Evolutionary conservation across 306 rosid species (phyloP).

Genomic region (Oemleria cerasiformis): DNA sequence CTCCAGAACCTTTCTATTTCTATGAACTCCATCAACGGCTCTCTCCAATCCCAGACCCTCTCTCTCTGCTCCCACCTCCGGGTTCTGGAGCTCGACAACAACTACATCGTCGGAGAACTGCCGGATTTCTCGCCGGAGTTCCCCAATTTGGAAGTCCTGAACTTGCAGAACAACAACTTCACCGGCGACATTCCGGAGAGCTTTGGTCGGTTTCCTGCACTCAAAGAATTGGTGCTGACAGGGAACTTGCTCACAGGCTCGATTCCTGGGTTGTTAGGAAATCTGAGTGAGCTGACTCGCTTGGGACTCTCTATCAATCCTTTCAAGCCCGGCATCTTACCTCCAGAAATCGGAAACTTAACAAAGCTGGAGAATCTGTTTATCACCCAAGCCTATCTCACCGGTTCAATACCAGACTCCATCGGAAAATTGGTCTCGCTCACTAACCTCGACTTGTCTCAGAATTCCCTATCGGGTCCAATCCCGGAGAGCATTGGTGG

Average conservation of each 20-base stretch:
- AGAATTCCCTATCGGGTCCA: conserved; percentile 49
- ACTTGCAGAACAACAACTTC: conserved; percentile 63
- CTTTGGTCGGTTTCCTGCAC: conserved; percentile 38
- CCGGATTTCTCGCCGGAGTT: conserved; percentile 55
- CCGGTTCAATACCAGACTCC: conserved; percentile 59
- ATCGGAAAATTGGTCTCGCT: conserved; percentile 56
- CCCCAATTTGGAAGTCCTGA: conserved; percentile 32
- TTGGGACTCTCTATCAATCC: conserved; percentile 46
- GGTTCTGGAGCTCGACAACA: conserved; percentile 45
- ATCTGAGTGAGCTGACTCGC: conserved; percentile 48
- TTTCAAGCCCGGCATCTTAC: conserved; percentile 39
- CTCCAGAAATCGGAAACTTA: conserved; percentile 66
- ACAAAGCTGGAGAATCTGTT: conserved; percentile 42
- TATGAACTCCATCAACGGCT: conserved; percentile 32
- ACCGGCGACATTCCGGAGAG: conserved; percentile 65
- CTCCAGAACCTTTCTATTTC: conserved; percentile 52
- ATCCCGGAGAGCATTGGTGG: conserved; percentile 56
- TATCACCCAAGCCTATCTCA: conserved; percentile 29
- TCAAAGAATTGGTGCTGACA: conserved; percentile 34
- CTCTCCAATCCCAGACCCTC: conserved; percentile 37
- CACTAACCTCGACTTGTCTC: conserved; percentile 56
- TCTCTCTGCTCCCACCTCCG: conserved; percentile 58
- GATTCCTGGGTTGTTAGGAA: conserved; percentile 58
- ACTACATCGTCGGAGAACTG: conserved; percentile 47
- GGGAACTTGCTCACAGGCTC: conserved; percentile 54